Evolutionary conservation across 1,284 basidiomycete genomes (phyloP), one percentile per base, ranked within the genome.

Genomic region (Coniferiporia weirii): DNA sequence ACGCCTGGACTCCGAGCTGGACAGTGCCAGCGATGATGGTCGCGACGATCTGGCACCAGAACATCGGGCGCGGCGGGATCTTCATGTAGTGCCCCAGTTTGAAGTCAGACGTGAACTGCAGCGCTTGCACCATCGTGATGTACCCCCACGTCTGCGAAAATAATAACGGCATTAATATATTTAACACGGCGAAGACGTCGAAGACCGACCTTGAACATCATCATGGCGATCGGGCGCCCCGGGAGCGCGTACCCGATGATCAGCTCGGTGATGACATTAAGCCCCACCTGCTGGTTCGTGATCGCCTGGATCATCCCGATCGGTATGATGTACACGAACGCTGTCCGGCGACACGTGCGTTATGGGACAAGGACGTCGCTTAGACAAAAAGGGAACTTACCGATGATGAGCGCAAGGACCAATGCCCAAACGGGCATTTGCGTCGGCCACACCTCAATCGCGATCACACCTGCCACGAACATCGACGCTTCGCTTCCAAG

Each of bases 201-300:
- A 27, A 5, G 27, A 27, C 27, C 27, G 27, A 27, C 27, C 27
- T 80, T 78, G 65, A 73, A 74, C 68, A 73, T 69, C 72, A 75
- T 75, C 64, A 74, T 72, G 0, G 70, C 66, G 50, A 73, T 65
- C 0, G 73, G 71, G n/a, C 69, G 68, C 7, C 75, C 75, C 0
- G 73, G 71, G 7, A 71, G 63, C 17, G 70, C 62, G 60, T 69
- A 69, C 7, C 73, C 79, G 20, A 79, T 72, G 57, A 81, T 72
- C 43, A 82, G 70, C 64, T 81, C 79, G 15, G 79, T 73, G 40
- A 78, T 72, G 1, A 79, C 72, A 60, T 77, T 76, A 10, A 79
- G 64, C 15, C 72, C 72, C 36, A 78, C 68, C 53, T 76, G 72
- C 38, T 76, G 72, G 54, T 78, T 79, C 13, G 76, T 77, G 59